Conservation (phyloP, 2,329 filamentous ascomycete species). For the Cytospora mali region DNA sequence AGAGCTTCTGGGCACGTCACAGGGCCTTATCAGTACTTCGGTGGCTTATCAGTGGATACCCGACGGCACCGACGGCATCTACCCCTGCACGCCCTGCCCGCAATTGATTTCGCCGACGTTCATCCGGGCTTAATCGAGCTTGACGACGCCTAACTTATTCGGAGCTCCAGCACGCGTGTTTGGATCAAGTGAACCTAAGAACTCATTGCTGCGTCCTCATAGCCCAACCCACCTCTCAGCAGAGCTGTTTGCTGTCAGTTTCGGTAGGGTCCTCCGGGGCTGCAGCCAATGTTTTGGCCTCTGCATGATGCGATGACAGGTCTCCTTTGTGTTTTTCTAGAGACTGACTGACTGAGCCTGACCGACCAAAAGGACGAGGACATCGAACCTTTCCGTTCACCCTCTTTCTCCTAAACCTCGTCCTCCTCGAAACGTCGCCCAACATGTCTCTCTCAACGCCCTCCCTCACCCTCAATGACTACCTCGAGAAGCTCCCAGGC, state of each 20-base stretch:
- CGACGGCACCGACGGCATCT: no score
- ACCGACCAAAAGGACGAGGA: neutral
- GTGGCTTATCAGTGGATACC: conserved; percentile 1
- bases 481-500: conserved; percentile 87
- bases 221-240: conserved; percentile 2
- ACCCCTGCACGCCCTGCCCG: neutral
- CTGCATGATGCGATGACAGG: conserved; percentile 10
- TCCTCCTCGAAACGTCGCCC: conserved; percentile 5
- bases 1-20: conserved; percentile 6
- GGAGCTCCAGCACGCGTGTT: neutral
- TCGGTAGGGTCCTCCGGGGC: conserved; percentile 6
- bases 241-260: conserved; percentile 13
- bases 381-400: neutral
- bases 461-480: conserved; percentile 74
- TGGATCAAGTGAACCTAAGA: neutral
- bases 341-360: conserved; percentile 5
- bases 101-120: neutral
- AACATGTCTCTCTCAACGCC: conserved; percentile 50
- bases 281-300: neutral
- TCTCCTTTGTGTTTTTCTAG: neutral
- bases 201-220: conserved; percentile 8
- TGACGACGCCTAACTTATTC: neutral
- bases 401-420: neutral
- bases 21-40: conserved; percentile 7
- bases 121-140: neutral